Evolutionary conservation across 257 asterid genomes (phyloP).

Genomic region (Solanum verrucosum): DNA sequence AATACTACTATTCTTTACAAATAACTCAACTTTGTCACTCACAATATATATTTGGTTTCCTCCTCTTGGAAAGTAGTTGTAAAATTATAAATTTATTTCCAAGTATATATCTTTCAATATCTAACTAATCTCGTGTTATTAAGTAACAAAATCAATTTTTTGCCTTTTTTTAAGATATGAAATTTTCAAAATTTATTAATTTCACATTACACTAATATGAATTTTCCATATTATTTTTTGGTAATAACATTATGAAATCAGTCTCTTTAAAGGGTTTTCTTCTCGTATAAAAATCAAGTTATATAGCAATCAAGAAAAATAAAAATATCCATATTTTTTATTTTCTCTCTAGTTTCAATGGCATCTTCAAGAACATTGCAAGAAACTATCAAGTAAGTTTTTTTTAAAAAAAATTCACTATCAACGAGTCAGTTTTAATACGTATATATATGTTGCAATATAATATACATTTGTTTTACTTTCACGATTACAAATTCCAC

Average conservation of each 20-base stretch:
- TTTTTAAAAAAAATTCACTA: not conserved
- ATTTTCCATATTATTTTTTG: not conserved
- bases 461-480: not conserved
- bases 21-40: too few relatives aligned
- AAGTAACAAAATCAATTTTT: not conserved
- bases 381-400: not conserved
- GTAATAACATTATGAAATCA: not conserved
- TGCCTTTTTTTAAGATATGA: not conserved
- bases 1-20: too few relatives aligned
- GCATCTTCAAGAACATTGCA: not conserved
- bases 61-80: too few relatives aligned
- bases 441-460: too few relatives aligned
- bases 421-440: not conserved
- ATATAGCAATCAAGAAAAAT: too few relatives aligned
- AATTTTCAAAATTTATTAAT: not conserved
- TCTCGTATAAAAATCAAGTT: not conserved
- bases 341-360: not conserved
- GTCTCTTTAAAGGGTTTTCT: not conserved
- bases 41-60: too few relatives aligned
- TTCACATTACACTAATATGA: not conserved
- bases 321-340: too few relatives aligned
- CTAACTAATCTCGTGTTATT: not conserved
- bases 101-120: too few relatives aligned
- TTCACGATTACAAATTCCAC: not conserved
- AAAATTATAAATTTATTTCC: too few relatives aligned